Base-by-base conservation (phyloP, 257 asterid species). In the Solanum chilense region DNA sequence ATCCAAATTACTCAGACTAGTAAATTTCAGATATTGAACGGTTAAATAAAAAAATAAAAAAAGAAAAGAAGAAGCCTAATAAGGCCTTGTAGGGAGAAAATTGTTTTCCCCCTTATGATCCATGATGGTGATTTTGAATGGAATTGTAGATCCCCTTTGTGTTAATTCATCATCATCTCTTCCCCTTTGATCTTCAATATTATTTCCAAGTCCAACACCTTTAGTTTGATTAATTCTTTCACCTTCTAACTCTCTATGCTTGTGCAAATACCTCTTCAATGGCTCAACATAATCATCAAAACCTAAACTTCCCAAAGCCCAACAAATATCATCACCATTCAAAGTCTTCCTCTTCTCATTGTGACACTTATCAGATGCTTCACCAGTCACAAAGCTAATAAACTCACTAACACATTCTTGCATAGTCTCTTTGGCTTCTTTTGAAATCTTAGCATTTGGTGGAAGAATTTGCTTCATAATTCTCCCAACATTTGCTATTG, bases 341-440 rank as follows among this genome's bases (percentile, higher is more conserved):
- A 94, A 93, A 23, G 98, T 94, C 73, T 94, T 94, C 25, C 96
- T 76, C 86, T 93, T 88, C 92, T 94, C 96, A 70, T 90, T 91
- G 33, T 91, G 92, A 87, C 96, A 94, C 94, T 90, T 94, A 47
- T 94, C 96, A 3, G 95, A 93, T 7, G 96, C 95, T 83, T 94
- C 98, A 0, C 96, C 75, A 1, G 98, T 93, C 68, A 94, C 98
- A 37, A 94, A 94, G 39, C 95, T 90, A 27, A 94, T 91, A 90
- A 94, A 94, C 82, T 94, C 98, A 1, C 94, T 92, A 25, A 90
- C 98, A 15, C 96, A 94, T 86, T 94, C 96, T 73, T 94, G 98
- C 96, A 94, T 93, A 10, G 96, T 94, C 49, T 94, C 98, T 76
- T 94, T 94, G 33, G 96, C 94, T 86, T 94, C 98, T 81, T 93